Percentiles rank a stretch among this genome's conserved stretches.
phyloP scores from a whole-genome alignment of 345 rosid genomes.

The Arabidopsis suecica region DNA sequence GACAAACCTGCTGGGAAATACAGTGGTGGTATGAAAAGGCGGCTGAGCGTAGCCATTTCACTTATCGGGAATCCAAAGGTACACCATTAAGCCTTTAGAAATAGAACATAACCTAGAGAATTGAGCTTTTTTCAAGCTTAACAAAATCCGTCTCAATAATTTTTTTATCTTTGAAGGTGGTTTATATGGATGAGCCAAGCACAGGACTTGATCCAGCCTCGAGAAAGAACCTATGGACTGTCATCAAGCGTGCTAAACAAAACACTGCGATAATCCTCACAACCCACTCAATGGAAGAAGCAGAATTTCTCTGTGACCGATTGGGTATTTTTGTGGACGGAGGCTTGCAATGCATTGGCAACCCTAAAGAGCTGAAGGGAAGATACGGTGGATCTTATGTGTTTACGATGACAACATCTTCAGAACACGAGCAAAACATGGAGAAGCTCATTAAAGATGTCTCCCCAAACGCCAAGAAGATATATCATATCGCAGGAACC shows the following conservation, averaged over 20 bases:
- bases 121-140: not conserved
- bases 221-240: slow-evolving; percentile 86
- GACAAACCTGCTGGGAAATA: slow-evolving; percentile 89
- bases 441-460: slow-evolving; percentile 62
- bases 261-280: slow-evolving; percentile 83
- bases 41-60: slow-evolving; percentile 97
- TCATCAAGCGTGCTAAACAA: slow-evolving; percentile 78
- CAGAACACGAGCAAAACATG: slow-evolving; percentile 63
- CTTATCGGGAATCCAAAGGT: slow-evolving; percentile 94
- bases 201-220: slow-evolving; percentile 99
- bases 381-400: slow-evolving; percentile 90
- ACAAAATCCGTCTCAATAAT: not conserved
- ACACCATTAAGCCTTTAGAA: not conserved
- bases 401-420: slow-evolving; percentile 83
- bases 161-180: slow-evolving; percentile 59
- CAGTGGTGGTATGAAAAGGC: slow-evolving; percentile 98
- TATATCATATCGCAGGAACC: slow-evolving; percentile 86
- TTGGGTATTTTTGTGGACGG: slow-evolving; percentile 88
- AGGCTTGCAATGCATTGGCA: slow-evolving; percentile 90
- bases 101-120: not conserved
- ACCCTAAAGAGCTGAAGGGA: slow-evolving; percentile 87
- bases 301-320: slow-evolving; percentile 88
- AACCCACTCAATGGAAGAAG: slow-evolving; percentile 99
- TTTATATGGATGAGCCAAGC: slow-evolving; percentile 99
- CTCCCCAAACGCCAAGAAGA: slow-evolving; percentile 70